phyloP scores from a whole-genome alignment of 352 stramenopile genomes.

The Phytophthora colocasiae region DNA sequence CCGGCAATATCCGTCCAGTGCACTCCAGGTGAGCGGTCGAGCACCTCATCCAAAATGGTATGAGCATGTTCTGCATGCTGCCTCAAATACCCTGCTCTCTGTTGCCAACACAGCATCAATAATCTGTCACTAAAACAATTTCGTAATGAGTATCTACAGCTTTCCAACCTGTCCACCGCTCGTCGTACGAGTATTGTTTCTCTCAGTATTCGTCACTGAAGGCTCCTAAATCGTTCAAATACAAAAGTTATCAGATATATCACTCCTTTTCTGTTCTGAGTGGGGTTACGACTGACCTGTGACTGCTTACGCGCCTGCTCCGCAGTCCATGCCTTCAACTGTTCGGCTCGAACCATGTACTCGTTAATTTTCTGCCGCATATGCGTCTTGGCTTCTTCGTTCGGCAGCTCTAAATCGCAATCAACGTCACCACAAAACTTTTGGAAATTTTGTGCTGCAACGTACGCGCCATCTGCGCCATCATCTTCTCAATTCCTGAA shows the following conservation, averaged over 20 bases:
- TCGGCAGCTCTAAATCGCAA: slow-evolving; percentile 38
- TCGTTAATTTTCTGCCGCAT: slow-evolving; percentile 70
- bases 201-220: neutral
- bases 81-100: slow-evolving; percentile 53
- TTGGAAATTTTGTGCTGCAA: slow-evolving; percentile 12
- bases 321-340: slow-evolving; percentile 57
- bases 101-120: slow-evolving; percentile 13
- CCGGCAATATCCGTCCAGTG: slow-evolving; percentile 87
- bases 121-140: neutral
- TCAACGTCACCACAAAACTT: slow-evolving; percentile 4
- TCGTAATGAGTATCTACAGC: neutral
- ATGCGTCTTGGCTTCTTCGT: slow-evolving; percentile 43
- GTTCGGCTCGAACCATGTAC: slow-evolving; percentile 83
- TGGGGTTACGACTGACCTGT: slow-evolving; percentile 15
- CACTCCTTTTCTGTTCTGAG: neutral
- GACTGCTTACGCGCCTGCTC: slow-evolving; percentile 28
- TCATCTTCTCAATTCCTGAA: slow-evolving; percentile 77
- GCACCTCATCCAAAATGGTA: slow-evolving; percentile 84
- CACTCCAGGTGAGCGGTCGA: slow-evolving; percentile 81
- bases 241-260: neutral
- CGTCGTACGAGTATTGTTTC: slow-evolving; percentile 3
- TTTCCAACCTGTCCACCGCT: slow-evolving; percentile 23
- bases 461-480: slow-evolving; percentile 65
- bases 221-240: slow-evolving; percentile 14
- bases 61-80: slow-evolving; percentile 70